Percentiles rank a stretch among this genome's conserved stretches.
Evolutionary conservation across 805 yeast species (phyloP).

Genomic region (Metahyphopichia silvanorum): DNA sequence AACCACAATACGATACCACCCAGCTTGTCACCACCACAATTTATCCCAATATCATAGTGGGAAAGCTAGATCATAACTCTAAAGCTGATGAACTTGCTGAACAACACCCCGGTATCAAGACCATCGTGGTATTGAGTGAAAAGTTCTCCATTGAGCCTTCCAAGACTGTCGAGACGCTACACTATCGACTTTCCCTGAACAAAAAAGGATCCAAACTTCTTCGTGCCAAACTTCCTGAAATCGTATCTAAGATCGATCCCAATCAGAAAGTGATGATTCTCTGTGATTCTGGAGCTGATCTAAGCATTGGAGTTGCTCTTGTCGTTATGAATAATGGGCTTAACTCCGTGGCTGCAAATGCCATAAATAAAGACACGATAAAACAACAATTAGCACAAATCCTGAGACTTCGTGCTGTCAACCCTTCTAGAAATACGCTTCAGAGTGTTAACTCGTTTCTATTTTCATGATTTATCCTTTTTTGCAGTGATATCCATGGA

Average conservation of each 20-base stretch:
- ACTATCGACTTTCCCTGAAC: conserved; percentile 24
- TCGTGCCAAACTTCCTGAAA: conserved; percentile 42
- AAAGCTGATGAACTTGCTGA: conserved; percentile 5
- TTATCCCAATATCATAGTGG: conserved; percentile 16
- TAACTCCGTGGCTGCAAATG: conserved; percentile 25
- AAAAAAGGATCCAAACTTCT: conserved; percentile 69
- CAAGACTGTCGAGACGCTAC: conserved; percentile 1
- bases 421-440: conserved; percentile 76
- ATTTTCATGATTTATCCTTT: conserved; percentile 23
- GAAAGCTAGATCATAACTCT: conserved; percentile 16
- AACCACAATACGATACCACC: conserved; percentile 14
- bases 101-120: conserved; percentile 4
- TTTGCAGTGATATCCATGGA: no score
- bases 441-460: conserved; percentile 64
- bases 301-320: conserved; percentile 60
- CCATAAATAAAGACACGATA: conserved; percentile 48
- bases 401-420: conserved; percentile 46
- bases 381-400: conserved; percentile 54
- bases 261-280: conserved; percentile 38
- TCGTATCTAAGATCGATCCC: conserved; percentile 20
- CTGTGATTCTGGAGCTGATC: conserved; percentile 65
- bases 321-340: conserved; percentile 40
- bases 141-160: conserved; percentile 9
- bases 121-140: conserved; percentile 24
- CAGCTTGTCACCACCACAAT: conserved; percentile 6